Percentiles rank a stretch among this genome's conserved stretches.
Conservation (phyloP, 495 filamentous ascomycete species). For the Acidomyces sp. region DNA sequence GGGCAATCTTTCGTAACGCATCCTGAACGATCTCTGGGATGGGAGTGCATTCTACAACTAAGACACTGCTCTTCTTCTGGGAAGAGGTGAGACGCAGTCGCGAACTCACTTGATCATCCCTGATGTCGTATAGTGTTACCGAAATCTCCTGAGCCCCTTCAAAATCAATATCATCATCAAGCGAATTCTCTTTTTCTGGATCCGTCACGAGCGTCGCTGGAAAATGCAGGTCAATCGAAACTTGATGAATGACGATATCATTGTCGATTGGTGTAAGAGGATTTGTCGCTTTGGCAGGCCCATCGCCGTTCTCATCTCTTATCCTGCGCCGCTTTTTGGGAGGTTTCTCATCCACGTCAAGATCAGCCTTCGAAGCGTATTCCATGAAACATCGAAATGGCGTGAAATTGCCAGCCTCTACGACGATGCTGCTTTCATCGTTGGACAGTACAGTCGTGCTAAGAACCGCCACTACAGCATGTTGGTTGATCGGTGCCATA, state of each 20-base stretch:
- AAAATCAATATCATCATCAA: conserved; percentile 11
- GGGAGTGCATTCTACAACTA: conserved; percentile 1
- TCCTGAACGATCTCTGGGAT: conserved; percentile 1
- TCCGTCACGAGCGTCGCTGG: conserved; percentile 1
- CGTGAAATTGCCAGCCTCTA: conserved; percentile 15
- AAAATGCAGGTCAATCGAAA: conserved; percentile 15
- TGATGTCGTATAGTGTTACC: conserved; percentile 4
- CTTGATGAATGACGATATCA: conserved; percentile 7
- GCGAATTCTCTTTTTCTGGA: background rate
- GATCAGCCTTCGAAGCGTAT: background rate
- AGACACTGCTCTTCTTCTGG: background rate
- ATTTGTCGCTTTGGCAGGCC: background rate
- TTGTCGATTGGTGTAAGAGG: background rate
- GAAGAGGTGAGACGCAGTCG: conserved; percentile 3
- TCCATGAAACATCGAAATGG: conserved; percentile 14
- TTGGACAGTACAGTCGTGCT: conserved; percentile 5
- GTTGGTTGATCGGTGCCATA: conserved; percentile 12
- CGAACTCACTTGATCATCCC: background rate
- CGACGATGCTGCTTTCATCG: conserved; percentile 8
- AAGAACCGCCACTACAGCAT: conserved; percentile 7
- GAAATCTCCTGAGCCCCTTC: conserved; percentile 2
- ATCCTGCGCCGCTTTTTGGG: conserved; percentile 8
- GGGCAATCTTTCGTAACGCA: conserved; percentile 1
- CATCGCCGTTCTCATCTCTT: background rate
- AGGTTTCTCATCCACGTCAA: conserved; percentile 2